Evolutionary conservation across 129 eudicot genomes (phyloP).

Genomic region (Chrysanthemum makinoi): DNA sequence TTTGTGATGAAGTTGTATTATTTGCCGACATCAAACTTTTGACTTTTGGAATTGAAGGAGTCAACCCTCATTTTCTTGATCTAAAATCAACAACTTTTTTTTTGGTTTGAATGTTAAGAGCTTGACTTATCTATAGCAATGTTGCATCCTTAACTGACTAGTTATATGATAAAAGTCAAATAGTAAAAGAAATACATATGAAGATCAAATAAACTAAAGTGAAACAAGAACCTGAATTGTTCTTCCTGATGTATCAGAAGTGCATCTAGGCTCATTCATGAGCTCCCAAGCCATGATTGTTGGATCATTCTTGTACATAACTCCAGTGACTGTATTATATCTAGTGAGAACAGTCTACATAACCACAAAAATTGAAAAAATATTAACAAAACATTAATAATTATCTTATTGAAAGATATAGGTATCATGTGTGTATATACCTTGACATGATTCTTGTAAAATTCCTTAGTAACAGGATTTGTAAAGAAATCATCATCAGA

Average conservation of each 20-base stretch:
- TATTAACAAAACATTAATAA: neutral
- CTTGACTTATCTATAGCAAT: neutral
- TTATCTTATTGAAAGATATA: neutral
- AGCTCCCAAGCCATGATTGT: conserved; percentile 99
- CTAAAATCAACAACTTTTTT: too few species aligned
- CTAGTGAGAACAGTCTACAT: conserved; percentile 82
- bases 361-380: conserved; percentile 13
- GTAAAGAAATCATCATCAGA: conserved; percentile 93
- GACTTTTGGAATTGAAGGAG: too few species aligned
- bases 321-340: conserved; percentile 69
- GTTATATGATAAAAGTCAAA: neutral
- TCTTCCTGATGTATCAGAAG: conserved; percentile 89
- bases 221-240: conserved; percentile 69
- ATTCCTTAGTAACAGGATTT: conserved; percentile 73
- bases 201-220: conserved; percentile 3
- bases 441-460: conserved; percentile 83
- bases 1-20: too few species aligned
- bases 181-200: neutral
- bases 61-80: too few species aligned
- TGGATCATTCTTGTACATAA: conserved; percentile 85
- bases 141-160: neutral
- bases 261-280: conserved; percentile 99
- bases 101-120: neutral
- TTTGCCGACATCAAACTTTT: too few species aligned
- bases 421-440: conserved; percentile 23